Evolutionary conservation across 176 grass and related monocot genomes (phyloP), one percentile per base, ranked within the genome.

Genomic region (Musa beccarii): DNA sequence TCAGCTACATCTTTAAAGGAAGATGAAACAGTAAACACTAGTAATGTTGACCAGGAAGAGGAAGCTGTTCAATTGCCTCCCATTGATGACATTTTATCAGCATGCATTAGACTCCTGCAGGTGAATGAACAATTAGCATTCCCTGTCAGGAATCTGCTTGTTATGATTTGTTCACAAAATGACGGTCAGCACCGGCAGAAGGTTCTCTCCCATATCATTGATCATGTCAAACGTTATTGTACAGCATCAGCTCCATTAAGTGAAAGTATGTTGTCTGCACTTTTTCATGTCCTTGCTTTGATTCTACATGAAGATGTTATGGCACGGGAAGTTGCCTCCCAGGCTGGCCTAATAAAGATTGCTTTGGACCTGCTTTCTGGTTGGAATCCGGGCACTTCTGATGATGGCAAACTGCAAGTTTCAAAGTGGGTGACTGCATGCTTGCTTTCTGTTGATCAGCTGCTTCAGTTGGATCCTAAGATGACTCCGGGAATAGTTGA

Each of bases 341-440:
- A 88, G 66, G 86, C 86, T 74, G 91, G 91, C 82, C 78, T 99
- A 75, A 72, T 90, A 65, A 99, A 89, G 78, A 82, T 88, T 78
- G 84, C 91, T 87, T 82, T 99, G 69, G 89, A 86, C 76, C 73
- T 99, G 77, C 84, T 99, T 71, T 82, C 79, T 53, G 79, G 65
- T 61, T 99, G 95, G 91, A 91, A 92, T 59, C 23, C 84, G 67
- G 84, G 83, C 29, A 71, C 62, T 54, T 70, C 56, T 63, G 85
- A 83, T 79, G 79, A 70, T 63, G 83, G 87, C 21, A 79, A 79
- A 57, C 29, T 78, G 29, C 73, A 87, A 61, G 83, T 87, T 89
- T 91, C 91, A 72, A 99, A 91, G 78, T 99, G 95, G 95, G 86
- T 94, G 8, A 89, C 91, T 62, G 92, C 86, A 28, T 99, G 91